Conservation (phyloP, 1,139 yeast species). For the Kazachstania sp. region DNA sequence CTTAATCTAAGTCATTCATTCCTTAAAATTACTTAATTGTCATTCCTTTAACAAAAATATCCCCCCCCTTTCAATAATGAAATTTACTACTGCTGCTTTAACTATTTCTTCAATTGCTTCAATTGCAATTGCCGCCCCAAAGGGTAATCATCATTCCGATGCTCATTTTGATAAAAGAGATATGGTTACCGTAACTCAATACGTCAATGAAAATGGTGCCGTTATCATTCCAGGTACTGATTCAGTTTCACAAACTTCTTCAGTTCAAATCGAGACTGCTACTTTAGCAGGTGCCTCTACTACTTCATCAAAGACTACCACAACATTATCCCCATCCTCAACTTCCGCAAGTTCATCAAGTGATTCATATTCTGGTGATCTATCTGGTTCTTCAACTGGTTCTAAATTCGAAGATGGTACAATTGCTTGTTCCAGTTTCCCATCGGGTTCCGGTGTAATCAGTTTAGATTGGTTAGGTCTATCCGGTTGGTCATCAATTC, state of each 20-base stretch:
- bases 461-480: slow-evolving; percentile 69
- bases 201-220: slow-evolving; percentile 36
- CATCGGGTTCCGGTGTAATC: slow-evolving; percentile 81
- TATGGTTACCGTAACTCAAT: slow-evolving; percentile 46
- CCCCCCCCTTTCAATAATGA: slow-evolving; percentile 7
- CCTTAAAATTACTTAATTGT: neutral
- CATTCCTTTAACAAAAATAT: slow-evolving; percentile 3
- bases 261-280: slow-evolving; percentile 14
- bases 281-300: slow-evolving; percentile 9
- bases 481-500: slow-evolving; percentile 91
- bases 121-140: slow-evolving; percentile 19
- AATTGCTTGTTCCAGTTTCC: slow-evolving; percentile 68
- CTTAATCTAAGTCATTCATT: slow-evolving; percentile 1
- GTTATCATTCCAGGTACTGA: slow-evolving; percentile 25
- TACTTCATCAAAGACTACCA: slow-evolving; percentile 12
- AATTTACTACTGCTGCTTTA: slow-evolving; percentile 13
- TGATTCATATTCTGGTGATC: slow-evolving; percentile 7
- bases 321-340: slow-evolving; percentile 16
- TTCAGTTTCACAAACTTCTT: slow-evolving; percentile 21
- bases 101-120: slow-evolving; percentile 9
- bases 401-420: slow-evolving; percentile 70
- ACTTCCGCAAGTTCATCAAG: slow-evolving; percentile 38
- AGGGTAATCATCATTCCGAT: slow-evolving; percentile 32
- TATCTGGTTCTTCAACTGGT: slow-evolving; percentile 14
- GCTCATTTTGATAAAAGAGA: slow-evolving; percentile 42